phyloP scores from a whole-genome alignment of 768 basidiomycete species.

The Macrolepiota dolichaula region DNA sequence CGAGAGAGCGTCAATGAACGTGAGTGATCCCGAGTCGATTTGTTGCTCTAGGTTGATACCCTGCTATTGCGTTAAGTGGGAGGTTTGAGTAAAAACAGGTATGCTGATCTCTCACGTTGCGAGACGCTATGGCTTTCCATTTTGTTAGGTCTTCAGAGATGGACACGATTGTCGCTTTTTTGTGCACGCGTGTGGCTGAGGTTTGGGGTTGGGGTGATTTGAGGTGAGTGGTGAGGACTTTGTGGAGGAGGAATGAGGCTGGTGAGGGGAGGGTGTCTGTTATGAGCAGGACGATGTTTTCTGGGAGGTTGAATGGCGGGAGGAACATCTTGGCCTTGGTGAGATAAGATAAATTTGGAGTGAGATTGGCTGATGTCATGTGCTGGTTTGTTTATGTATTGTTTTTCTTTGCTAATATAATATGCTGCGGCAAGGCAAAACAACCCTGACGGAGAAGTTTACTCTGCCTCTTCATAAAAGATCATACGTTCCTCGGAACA shows the following conservation, averaged over 20 bases:
- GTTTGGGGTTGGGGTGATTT: constrained; percentile 35
- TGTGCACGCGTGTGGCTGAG: not conserved
- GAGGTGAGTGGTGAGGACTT: constrained; percentile 45
- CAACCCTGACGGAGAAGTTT: too few species aligned
- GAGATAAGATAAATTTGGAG: not conserved
- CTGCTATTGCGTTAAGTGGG: constrained; percentile 18
- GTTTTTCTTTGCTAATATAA: not conserved
- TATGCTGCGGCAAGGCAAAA: too few species aligned
- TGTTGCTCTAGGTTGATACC: constrained; percentile 37
- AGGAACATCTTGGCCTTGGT: constrained; percentile 17
- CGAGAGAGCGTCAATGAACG: constrained; percentile 52
- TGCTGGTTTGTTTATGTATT: not conserved
- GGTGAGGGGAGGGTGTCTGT: constrained; percentile 71
- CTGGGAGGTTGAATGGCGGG: constrained; percentile 50
- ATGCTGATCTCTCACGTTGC: constrained; percentile 53
- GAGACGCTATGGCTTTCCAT: constrained; percentile 63
- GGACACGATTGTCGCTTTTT: constrained; percentile 49
- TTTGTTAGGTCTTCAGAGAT: constrained; percentile 51
- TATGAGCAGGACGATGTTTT: constrained; percentile 53
- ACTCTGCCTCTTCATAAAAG: too few species aligned
- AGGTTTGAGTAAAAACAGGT: not conserved
- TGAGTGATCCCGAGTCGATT: constrained; percentile 35
- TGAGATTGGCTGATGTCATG: not conserved
- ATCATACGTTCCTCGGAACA: too few species aligned
- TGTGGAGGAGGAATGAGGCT: constrained; percentile 70